These are phyloP conservation scores for Nakazawaea wyomingensis DNA, from an alignment of 805 yeast species.

Conservation along the genomic window DNA sequence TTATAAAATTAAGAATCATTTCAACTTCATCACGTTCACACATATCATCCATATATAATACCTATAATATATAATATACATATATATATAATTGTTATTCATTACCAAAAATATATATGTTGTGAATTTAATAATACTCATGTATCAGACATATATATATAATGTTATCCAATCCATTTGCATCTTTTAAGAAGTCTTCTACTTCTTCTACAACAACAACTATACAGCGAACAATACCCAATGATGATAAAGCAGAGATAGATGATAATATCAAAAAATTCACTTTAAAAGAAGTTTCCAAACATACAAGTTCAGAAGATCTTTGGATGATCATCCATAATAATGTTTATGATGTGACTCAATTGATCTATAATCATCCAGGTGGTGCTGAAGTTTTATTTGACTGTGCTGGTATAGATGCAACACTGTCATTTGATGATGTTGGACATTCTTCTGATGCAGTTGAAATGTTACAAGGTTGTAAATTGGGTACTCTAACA, in stretches of 20 bases:
- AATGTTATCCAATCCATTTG: conserved; percentile 3
- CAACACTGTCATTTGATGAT: conserved; percentile 65
- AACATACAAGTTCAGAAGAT: conserved; percentile 44
- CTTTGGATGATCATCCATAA: conserved; percentile 70
- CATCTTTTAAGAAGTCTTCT: background rate
- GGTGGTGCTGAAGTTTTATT: conserved; percentile 82
- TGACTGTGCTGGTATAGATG: conserved; percentile 80
- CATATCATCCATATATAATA: too few relatives aligned
- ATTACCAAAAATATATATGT: too few relatives aligned
- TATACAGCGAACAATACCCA: background rate
- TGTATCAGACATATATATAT: background rate
- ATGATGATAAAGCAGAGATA: background rate
- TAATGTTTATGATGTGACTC: conserved; percentile 60
- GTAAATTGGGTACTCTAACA: conserved; percentile 71
- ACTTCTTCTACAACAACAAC: background rate
- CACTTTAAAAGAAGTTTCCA: conserved; percentile 37
- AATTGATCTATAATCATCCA: conserved; percentile 58
- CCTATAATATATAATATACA: too few relatives aligned
- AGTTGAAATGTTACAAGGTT: conserved; percentile 79
- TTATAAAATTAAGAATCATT: too few relatives aligned
- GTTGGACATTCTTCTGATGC: conserved; percentile 75
- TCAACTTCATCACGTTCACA: too few relatives aligned
- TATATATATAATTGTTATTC: too few relatives aligned
- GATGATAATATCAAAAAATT: background rate
- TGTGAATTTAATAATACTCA: too few relatives aligned